A percentile compares a stretch with the other conserved stretches of the same genome.
Conservation (phyloP, 225 moss, liverwort and hornwort genomes). For the Lunularia cruciata region DNA sequence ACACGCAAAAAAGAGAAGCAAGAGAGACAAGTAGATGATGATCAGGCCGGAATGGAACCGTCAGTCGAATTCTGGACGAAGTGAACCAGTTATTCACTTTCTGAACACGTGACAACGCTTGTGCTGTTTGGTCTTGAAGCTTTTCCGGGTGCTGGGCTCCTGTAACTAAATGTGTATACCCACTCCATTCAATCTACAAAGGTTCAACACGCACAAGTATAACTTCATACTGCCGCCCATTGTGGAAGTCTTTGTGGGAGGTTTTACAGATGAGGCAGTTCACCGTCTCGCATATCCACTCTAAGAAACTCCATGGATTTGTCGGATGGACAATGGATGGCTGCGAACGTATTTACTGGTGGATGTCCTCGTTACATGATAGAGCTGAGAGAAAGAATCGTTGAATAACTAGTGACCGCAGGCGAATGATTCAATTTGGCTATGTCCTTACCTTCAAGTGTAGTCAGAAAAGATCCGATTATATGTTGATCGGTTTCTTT, state of each 20-base stretch:
- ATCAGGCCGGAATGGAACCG: background rate
- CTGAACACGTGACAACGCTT: conserved; percentile 7
- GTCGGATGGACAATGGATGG: background rate
- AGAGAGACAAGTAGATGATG: background rate
- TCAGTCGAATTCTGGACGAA: conserved; percentile 8
- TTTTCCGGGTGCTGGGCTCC: background rate
- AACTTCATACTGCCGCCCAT: conserved; percentile 19
- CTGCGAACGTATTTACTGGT: conserved; percentile 6
- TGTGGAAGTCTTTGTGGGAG: conserved; percentile 9
- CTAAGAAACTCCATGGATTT: background rate
- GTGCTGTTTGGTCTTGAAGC: conserved; percentile 19
- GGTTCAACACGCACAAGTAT: conserved; percentile 7
- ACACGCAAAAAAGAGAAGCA: conserved; percentile 25
- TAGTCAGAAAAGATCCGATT: background rate
- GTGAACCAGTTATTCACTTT: background rate
- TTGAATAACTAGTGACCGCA: conserved; percentile 6
- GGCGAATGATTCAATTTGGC: background rate
- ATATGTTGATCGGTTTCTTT: background rate
- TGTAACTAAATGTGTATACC: conserved; percentile 9
- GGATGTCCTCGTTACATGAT: conserved; percentile 7
- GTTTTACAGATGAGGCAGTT: conserved; percentile 5
- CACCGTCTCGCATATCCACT: background rate
- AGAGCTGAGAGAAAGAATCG: conserved; percentile 14
- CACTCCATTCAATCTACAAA: background rate
- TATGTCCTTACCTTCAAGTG: background rate